A percentile compares a stretch with the other conserved stretches of the same genome.
phyloP scores from a whole-genome alignment of 805 yeast species.

The Saccharomycopsis fibuligera region DNA sequence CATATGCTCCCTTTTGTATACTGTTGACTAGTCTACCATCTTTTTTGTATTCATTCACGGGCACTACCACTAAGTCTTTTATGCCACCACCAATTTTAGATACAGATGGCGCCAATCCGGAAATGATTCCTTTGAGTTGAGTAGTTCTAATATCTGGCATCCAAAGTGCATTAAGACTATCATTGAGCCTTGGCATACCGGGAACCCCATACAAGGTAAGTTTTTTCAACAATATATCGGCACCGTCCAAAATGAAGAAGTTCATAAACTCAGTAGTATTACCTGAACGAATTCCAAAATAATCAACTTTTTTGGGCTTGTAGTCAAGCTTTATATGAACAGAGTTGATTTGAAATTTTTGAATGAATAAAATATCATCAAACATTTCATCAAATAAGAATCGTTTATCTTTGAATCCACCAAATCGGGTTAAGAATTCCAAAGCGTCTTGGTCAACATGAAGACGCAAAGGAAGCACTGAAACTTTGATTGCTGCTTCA shows the following conservation, averaged over 20 bases:
- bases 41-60: conserved; percentile 64
- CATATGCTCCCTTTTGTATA: conserved; percentile 65
- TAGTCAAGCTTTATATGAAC: conserved; percentile 72
- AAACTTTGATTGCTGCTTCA: conserved; percentile 50
- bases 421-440: conserved; percentile 74
- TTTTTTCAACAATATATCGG: conserved; percentile 58
- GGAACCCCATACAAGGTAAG: conserved; percentile 66
- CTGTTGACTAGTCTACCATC: conserved; percentile 68
- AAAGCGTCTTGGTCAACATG: conserved; percentile 92
- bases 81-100: conserved; percentile 76
- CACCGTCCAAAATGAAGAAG: conserved; percentile 82
- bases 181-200: conserved; percentile 61
- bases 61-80: conserved; percentile 64
- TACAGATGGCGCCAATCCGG: conserved; percentile 81
- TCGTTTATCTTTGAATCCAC: conserved; percentile 69
- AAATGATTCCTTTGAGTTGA: conserved; percentile 72
- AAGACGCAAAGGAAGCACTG: conserved; percentile 65
- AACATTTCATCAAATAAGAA: conserved; percentile 52
- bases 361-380: conserved; percentile 64
- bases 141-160: conserved; percentile 79
- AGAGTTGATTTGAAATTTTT: conserved; percentile 56
- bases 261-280: conserved; percentile 83
- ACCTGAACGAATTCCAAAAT: conserved; percentile 79
- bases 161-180: conserved; percentile 64
- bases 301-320: conserved; percentile 85